Conservation (phyloP, 106 monocot species). For the Acorus calamus region DNA sequence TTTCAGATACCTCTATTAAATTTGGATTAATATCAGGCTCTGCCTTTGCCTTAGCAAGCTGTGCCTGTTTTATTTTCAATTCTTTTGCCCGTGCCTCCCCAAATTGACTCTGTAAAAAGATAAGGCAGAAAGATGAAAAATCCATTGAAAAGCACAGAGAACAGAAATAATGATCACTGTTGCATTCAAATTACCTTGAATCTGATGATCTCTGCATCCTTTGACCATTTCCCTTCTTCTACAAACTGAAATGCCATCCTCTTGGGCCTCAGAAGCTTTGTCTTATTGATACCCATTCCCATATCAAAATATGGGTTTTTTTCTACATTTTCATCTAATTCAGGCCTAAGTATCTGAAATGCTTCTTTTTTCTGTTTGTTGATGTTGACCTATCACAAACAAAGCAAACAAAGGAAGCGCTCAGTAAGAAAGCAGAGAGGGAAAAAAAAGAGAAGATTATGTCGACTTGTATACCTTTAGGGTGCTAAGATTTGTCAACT, state of each 20-base stretch:
- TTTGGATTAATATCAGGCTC: slow-evolving; percentile 90
- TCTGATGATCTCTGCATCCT: slow-evolving; percentile 67
- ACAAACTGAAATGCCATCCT: slow-evolving; percentile 89
- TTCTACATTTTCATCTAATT: slow-evolving; percentile 49
- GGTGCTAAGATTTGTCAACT: slow-evolving; percentile 74
- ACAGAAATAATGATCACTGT: not conserved
- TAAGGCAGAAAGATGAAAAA: not conserved
- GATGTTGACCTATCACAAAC: slow-evolving; percentile 68
- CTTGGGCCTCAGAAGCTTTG: slow-evolving; percentile 75
- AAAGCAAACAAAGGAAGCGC: not conserved
- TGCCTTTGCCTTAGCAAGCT: slow-evolving; percentile 83
- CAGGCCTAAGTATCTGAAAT: slow-evolving; percentile 90
- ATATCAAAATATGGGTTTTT: slow-evolving; percentile 64
- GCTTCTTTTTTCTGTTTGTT: slow-evolving; percentile 99
- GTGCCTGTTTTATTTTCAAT: slow-evolving; percentile 72
- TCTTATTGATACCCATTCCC: slow-evolving; percentile 81
- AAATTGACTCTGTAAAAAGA: slow-evolving; percentile 70
- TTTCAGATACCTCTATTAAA: slow-evolving; percentile 70
- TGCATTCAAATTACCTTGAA: slow-evolving; percentile 41
- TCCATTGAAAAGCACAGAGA: not conserved
- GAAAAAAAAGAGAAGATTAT: not conserved
- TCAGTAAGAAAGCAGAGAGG: not conserved
- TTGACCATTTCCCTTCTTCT: slow-evolving; percentile 92
- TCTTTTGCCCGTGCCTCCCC: slow-evolving; percentile 95
- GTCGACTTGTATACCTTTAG: slow-evolving; percentile 50